Conservation (phyloP, 169 alveolate genomes). For the Babesia bigemina region DNA sequence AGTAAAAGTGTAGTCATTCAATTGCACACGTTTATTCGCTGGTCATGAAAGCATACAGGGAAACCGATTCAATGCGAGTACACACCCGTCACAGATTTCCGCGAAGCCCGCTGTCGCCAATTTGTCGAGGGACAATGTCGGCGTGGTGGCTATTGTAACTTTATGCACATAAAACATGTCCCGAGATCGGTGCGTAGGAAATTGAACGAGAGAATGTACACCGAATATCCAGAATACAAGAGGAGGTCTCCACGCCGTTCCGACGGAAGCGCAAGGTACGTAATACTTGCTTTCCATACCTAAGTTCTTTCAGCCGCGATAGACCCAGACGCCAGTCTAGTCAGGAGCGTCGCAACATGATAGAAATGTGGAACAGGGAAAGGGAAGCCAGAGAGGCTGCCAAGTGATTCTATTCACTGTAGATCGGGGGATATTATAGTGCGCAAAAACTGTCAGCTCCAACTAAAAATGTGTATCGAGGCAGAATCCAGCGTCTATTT, state of each 20-base stretch:
- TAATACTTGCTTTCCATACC: not conserved
- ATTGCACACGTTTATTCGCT: not conserved
- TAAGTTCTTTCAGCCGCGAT: constrained; percentile 48
- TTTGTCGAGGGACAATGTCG: constrained; percentile 98
- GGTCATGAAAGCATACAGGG: constrained; percentile 55
- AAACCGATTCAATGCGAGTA: constrained; percentile 93
- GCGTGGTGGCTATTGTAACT: constrained; percentile 98
- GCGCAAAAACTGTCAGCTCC: too few relatives aligned
- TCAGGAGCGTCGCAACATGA: constrained; percentile 91
- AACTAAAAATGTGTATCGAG: too few relatives aligned
- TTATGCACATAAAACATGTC: constrained; percentile 98
- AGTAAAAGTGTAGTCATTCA: not conserved
- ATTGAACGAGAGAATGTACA: constrained; percentile 94
- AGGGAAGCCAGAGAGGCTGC: constrained; percentile 67
- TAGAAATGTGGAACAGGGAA: constrained; percentile 90
- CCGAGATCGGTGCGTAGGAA: constrained; percentile 91
- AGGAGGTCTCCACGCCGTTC: constrained; percentile 72
- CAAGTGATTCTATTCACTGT: not conserved
- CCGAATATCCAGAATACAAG: constrained; percentile 95
- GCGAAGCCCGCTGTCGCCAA: constrained; percentile 98
- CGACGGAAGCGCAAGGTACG: constrained; percentile 59
- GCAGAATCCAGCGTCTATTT: too few relatives aligned
- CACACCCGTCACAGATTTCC: constrained; percentile 99
- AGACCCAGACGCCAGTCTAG: constrained; percentile 83
- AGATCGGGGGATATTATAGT: not conserved